Percentiles rank a stretch among this genome's conserved stretches.
Evolutionary conservation across 176 grass and related monocot genomes (phyloP).

Genomic region (Musa itinerans): DNA sequence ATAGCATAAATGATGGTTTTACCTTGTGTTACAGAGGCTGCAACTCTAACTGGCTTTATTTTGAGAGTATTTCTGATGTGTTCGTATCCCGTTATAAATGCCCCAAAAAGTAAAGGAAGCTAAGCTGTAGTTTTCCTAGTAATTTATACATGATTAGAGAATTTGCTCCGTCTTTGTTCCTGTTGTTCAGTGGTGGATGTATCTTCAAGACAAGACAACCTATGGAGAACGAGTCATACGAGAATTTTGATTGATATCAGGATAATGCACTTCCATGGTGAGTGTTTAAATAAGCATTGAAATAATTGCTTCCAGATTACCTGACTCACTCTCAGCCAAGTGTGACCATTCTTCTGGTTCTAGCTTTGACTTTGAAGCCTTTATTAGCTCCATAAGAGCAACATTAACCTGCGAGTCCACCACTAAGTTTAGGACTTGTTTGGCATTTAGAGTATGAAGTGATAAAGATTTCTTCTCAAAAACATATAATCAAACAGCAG

Average conservation of each 20-base stretch:
- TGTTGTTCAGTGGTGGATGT: slow-evolving; percentile 33
- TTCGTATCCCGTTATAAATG: slow-evolving; percentile 71
- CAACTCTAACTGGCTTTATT: slow-evolving; percentile 73
- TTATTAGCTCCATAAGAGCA: slow-evolving; percentile 77
- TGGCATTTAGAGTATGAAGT: not conserved
- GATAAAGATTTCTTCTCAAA: not conserved
- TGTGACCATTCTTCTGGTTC: slow-evolving; percentile 63
- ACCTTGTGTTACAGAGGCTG: slow-evolving; percentile 59
- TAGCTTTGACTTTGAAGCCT: slow-evolving; percentile 46
- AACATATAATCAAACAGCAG: not conserved
- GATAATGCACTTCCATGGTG: not conserved
- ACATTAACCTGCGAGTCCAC: slow-evolving; percentile 50
- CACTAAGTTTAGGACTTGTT: slow-evolving; percentile 6
- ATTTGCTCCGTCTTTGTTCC: slow-evolving; percentile 46
- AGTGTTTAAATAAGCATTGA: not conserved
- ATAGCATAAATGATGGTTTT: not conserved
- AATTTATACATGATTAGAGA: slow-evolving; percentile 56
- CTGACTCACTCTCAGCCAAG: slow-evolving; percentile 49
- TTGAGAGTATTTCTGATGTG: slow-evolving; percentile 58
- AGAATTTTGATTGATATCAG: slow-evolving; percentile 10
- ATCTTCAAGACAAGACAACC: slow-evolving; percentile 42
- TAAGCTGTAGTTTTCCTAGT: slow-evolving; percentile 84
- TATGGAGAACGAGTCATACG: slow-evolving; percentile 18
- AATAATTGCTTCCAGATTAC: slow-evolving; percentile 23
- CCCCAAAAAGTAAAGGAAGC: slow-evolving; percentile 83